Base-by-base conservation (phyloP, 352 stramenopile species). In the Thalassiosira pacifica region DNA sequence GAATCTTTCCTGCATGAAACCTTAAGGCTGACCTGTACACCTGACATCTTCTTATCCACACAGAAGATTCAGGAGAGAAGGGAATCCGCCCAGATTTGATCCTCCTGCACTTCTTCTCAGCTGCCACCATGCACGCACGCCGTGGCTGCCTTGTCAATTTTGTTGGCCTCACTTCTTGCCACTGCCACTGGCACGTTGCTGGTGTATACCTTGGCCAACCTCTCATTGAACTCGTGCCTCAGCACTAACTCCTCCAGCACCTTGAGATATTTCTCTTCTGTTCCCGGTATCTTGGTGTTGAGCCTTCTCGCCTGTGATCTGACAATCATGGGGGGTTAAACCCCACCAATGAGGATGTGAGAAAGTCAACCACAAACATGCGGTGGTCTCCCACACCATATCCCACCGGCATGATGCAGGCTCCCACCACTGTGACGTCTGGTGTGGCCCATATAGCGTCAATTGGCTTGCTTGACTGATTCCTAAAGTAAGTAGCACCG, bases 311-410 rank as follows among this genome's bases (percentile, higher is more conserved):
- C 42, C 1, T 1, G 6, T 16, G 22, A 9, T 10, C 72, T n/a
- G 1, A 73, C 31, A 24, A 86, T 61, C 37, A 63, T 11, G 29
- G 31, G 10, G 74, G 72, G 0, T 34, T 22, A 2, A 6, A n/a
- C 0, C 57, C 72, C 11, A 83, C 29, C 1, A 86, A 32, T 0
- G 72, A 83, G 0, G 45, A 45, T 0, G 52, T 40, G 5, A 24
- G n/a, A 24, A 86, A 69, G 24, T 88, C 81, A 0, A 88, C 34
- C 11, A 66, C 9, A 29, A 85, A 69, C 0, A 80, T 22, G 0
- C 80, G 8, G 32, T 87, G 80, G 31, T 87, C 73, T 11, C 80
- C 80, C 37, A 83, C 63, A 19, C 80, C 80, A 42, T 70, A 83
- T 27, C 73, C 73, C 0, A 69, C 37, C 4, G 79, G 72, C 73